phyloP scores from a whole-genome alignment of 2,329 filamentous ascomycete genomes.

The Elsinoe batatas region DNA sequence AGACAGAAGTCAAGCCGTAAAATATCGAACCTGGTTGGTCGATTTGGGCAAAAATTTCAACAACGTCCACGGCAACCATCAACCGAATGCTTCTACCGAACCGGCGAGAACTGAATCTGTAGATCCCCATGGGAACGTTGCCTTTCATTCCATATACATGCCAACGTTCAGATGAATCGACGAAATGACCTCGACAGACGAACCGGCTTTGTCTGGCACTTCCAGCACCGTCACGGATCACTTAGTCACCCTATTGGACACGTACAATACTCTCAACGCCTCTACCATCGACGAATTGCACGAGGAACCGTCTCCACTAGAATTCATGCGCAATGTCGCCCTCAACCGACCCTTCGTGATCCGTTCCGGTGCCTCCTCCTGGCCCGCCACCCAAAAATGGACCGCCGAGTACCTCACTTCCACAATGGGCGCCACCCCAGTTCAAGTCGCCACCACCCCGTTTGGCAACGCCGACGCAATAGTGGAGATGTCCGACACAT shows the following conservation, averaged over 20 bases:
- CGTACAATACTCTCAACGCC: slow-evolving; percentile 65
- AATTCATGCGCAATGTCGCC: slow-evolving; percentile 70
- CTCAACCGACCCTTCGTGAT: slow-evolving; percentile 67
- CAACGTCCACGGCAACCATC: too few relatives aligned
- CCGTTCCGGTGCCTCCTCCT: slow-evolving; percentile 50
- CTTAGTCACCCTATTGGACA: slow-evolving; percentile 44
- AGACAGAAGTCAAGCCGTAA: too few relatives aligned
- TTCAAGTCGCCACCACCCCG: slow-evolving; percentile 73
- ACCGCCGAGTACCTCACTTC: slow-evolving; percentile 48
- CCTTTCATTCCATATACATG: not conserved
- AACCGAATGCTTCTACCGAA: too few relatives aligned
- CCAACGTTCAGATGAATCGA: too few relatives aligned
- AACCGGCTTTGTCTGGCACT: not conserved
- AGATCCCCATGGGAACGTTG: not conserved
- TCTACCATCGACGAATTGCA: slow-evolving; percentile 49
- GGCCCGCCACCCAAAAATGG: slow-evolving; percentile 57
- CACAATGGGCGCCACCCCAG: slow-evolving; percentile 45
- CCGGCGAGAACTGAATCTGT: too few relatives aligned
- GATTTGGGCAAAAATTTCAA: too few relatives aligned
- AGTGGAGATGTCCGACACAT: slow-evolving; percentile 43
- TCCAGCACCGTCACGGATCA: not conserved
- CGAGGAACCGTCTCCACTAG: slow-evolving; percentile 59
- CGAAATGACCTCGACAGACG: too few relatives aligned
- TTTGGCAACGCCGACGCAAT: slow-evolving; percentile 52
- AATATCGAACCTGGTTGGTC: too few relatives aligned